Evolutionary conservation across 2,329 filamentous ascomycete genomes (phyloP).

Genomic region (Pezicula carpinea): DNA sequence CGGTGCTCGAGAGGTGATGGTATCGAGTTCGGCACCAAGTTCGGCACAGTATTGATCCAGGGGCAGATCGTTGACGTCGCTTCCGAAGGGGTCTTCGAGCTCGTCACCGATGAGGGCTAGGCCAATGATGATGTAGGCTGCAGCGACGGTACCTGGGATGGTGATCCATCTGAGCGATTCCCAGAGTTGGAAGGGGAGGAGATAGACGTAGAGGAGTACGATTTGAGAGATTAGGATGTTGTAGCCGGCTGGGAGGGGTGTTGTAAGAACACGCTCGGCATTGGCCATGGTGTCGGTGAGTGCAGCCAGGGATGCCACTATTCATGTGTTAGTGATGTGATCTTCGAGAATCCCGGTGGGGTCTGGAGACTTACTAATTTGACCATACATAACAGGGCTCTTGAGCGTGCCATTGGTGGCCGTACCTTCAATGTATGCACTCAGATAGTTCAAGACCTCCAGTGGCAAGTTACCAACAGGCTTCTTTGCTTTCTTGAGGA

Average conservation of each 20-base stretch:
- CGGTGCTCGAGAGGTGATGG: conserved; percentile 40
- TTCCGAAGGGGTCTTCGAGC: conserved; percentile 81
- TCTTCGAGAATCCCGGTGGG: conserved; percentile 30
- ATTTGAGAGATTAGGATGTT: conserved; percentile 82
- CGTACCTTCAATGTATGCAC: conserved; percentile 28
- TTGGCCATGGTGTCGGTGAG: conserved; percentile 70
- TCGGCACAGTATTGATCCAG: conserved; percentile 74
- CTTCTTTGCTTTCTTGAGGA: conserved; percentile 65
- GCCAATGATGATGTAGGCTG: conserved; percentile 79
- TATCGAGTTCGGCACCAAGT: conserved; percentile 68
- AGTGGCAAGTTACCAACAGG: conserved; percentile 80
- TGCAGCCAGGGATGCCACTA: conserved; percentile 39
- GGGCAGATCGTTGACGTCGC: conserved; percentile 77
- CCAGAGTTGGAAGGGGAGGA: conserved; percentile 78
- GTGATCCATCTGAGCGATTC: conserved; percentile 63
- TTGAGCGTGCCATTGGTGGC: conserved; percentile 31
- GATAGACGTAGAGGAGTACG: conserved; percentile 76
- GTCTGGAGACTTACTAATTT: conserved; percentile 19
- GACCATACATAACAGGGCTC: conserved; percentile 20
- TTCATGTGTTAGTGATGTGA: conserved; percentile 1
- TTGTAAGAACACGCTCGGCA: conserved; percentile 75
- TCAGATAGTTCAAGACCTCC: conserved; percentile 72
- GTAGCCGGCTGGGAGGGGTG: conserved; percentile 78
- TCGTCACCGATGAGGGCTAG: conserved; percentile 72
- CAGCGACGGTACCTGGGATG: conserved; percentile 68